Evolutionary conservation across 345 rosid genomes (phyloP), one percentile per base, ranked within the genome.

Genomic region (Gossypium australe): DNA sequence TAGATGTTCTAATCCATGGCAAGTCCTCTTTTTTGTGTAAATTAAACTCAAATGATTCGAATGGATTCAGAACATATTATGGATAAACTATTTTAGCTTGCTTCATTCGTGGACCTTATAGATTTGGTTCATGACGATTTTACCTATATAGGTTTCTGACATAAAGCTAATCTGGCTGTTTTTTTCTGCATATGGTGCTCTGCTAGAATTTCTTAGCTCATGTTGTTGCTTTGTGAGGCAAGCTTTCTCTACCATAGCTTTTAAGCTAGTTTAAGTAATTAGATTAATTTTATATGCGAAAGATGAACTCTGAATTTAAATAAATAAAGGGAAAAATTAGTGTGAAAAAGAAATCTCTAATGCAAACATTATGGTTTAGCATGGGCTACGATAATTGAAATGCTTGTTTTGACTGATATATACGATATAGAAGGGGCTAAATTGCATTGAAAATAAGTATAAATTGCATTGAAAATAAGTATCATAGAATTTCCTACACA

Each of bases 251-350:
- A 34, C 9, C 11, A 7, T 29, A 16, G 67, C 67, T 34, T 34
- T 34, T 34, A 1, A 14, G 5, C 67, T 16, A 17, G 17, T 14
- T 1, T 34, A 29, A 62, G 44, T 27, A 6, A 27, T 6, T 91
- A 59, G 95, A 94, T 71, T 51, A 59, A 59, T 22, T 24, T 9
- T 58, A 3, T 22, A 3, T 11, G 61, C 12, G 4, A 22, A 22
- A 58, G 7, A 22, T 9, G 27, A 22, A 58, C 2, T 5, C 62
- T 58, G 34, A 51, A 51, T 34, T 58, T 58, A 58, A 58, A 22
- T 22, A 22, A 58, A 58, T 58, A 61, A 27, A 27, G 41, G 11
- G 43, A 27, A 61, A 29, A 29, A 29, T 60, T 57, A 60, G 11
- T 27, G 14, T 13, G 12, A 7, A 61, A 25, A 61, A 12, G 65